Evolutionary conservation across 1,139 yeast species (phyloP).

Genomic region (Geotrichum candidum): DNA sequence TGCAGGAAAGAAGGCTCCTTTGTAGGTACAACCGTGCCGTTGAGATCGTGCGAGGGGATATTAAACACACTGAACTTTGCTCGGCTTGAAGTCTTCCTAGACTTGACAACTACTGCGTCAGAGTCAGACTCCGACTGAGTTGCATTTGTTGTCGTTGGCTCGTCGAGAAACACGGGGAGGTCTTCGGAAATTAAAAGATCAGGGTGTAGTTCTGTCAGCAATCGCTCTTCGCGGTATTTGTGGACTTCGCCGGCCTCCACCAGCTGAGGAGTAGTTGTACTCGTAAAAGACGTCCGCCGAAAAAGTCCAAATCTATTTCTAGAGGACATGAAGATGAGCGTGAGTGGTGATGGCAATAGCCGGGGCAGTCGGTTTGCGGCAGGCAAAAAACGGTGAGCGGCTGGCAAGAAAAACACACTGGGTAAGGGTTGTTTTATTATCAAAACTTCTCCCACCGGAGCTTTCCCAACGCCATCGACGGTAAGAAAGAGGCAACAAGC

Average conservation of each 20-base stretch:
- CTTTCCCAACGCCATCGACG: background rate
- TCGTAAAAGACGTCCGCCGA: background rate
- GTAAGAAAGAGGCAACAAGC: background rate
- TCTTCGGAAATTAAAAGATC: slow-evolving; percentile 5
- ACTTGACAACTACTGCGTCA: background rate
- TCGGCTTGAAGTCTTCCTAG: background rate
- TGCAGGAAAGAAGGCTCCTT: slow-evolving; percentile 1
- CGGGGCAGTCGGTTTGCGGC: background rate
- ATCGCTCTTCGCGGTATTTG: slow-evolving; percentile 9
- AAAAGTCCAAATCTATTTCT: slow-evolving; percentile 2
- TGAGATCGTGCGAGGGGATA: slow-evolving; percentile 1
- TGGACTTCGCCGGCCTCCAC: background rate
- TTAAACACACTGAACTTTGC: background rate
- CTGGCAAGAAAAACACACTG: background rate
- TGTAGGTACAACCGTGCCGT: background rate
- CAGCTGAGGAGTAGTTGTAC: background rate
- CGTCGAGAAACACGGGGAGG: background rate
- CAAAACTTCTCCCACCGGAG: background rate
- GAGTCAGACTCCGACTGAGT: background rate
- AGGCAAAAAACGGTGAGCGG: background rate
- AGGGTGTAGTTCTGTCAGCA: slow-evolving; percentile 4
- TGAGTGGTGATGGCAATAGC: background rate
- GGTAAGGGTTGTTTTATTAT: background rate
- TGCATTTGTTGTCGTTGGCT: background rate
- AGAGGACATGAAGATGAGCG: background rate